Evolutionary conservation across 1,284 basidiomycete species (phyloP), one percentile per base, ranked within the genome.

Genomic region (Ustilago curta): DNA sequence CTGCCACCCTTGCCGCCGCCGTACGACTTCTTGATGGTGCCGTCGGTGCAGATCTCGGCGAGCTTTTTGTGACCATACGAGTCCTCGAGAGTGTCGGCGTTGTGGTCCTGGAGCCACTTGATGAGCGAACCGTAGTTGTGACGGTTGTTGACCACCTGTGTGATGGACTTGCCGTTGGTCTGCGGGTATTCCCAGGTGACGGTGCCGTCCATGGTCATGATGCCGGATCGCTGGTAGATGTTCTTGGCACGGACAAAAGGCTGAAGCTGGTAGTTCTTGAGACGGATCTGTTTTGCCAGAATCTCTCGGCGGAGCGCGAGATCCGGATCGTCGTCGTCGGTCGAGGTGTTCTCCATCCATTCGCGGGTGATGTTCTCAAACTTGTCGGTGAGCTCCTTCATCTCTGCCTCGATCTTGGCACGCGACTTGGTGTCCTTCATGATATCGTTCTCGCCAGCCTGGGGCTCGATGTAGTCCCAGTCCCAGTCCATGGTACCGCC

Each of bases 401-500:
- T 78, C 67, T 84, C 80, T 35, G 72, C 64, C 58, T 78, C 57
- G 58, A 84, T 77, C 55, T 72, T 77, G 29, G 77, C 45, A 14
- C 75, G 60, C 27, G 79, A 83, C 59, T 81, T 79, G 2, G 52
- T 71, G 61, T 85, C 82, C 62, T 85, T 81, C 57, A 79, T 63
- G 29, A 76, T 47, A 43, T 78, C 78, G 62, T 84, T 84, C 66
- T 84, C 83, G 18, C 70, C 67, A 12, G 79, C 73, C 51, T 82
- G 72, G 5, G 82, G 82, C 74, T 84, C 83, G 21, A 76, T 76
- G 71, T 84, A 84, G 70, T 82, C 68, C 83, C 83, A 84, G 54
- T 84, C 82, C 82, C 83, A 83, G 59, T 84, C 77, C 70, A 84
- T 77, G 39, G 81, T 84, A 25, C 83, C 83, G 61, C 83, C 83